Evolutionary conservation across 768 basidiomycete species (phyloP), one percentile per base, ranked within the genome.

Genomic region (Mycena filopes): DNA sequence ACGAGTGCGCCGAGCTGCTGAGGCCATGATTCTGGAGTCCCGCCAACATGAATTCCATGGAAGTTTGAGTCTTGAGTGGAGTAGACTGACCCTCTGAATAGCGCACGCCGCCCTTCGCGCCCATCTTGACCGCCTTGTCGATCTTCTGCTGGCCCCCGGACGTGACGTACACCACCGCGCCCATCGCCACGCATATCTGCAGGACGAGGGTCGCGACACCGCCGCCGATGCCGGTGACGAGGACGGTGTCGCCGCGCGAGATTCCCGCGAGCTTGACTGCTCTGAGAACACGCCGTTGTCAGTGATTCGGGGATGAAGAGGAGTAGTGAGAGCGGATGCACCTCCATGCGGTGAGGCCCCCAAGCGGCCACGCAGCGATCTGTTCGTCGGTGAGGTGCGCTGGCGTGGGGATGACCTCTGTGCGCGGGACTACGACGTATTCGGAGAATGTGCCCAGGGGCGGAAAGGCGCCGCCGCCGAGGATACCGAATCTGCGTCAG

Each of bases 271-370:
- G 41, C 7, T 36, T 21, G 21, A 48, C n/a, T 20, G 42, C 1
- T 25, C 18, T 20, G n/a, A n/a, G n/a, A n/a, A n/a, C n/a, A n/a
- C n/a, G n/a, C n/a, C n/a, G n/a, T n/a, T n/a, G n/a, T n/a, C n/a
- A n/a, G n/a, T n/a, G n/a, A n/a, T n/a, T n/a, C n/a, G n/a, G n/a
- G n/a, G n/a, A n/a, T n/a, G n/a, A n/a, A n/a, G n/a, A n/a, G n/a
- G n/a, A n/a, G n/a, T n/a, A n/a, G n/a, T 33, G 12, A 33, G 28
- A 45, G 38, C 31, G 20, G 11, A 74, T 80, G 45, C 13, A 94
- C 94, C 94, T 87, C 90, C 92, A 96, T 3, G 94, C 92, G 18
- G 94, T 96, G 21, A 95, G 74, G 3, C 88, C 92, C 0, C 82
- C 93, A 3, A 93, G 71, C 0, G 94, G 93, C 87, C 91, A 92